These are phyloP conservation scores for Aspergillus biplanus DNA, from an alignment of 495 filamentous ascomycete genomes.

Conservation along the genomic window DNA sequence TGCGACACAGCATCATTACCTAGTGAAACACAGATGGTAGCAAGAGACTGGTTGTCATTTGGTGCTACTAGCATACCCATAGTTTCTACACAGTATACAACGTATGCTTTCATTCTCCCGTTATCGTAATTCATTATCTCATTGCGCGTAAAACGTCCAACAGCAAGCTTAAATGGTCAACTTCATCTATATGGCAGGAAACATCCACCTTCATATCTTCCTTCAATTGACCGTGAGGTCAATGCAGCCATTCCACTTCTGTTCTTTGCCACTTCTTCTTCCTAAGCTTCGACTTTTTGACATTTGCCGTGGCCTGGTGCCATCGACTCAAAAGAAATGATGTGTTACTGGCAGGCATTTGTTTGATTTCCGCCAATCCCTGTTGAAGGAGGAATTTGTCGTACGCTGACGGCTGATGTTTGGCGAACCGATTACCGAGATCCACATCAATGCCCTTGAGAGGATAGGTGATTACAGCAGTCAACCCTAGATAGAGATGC, in stretches of 20 bases:
- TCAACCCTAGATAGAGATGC: background rate
- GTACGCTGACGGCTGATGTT: background rate
- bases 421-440: background rate
- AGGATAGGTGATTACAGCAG: background rate
- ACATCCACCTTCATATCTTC: background rate
- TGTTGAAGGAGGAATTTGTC: background rate
- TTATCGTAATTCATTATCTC: too few species aligned
- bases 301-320: background rate
- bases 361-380: background rate
- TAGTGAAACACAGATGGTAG: too few species aligned
- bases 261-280: conserved; percentile 1
- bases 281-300: conserved; percentile 3
- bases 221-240: background rate
- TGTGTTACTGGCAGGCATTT: background rate
- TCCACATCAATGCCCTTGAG: background rate
- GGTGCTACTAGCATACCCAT: too few species aligned
- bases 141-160: too few species aligned
- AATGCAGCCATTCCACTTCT: background rate
- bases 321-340: background rate
- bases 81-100: too few species aligned
- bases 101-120: too few species aligned
- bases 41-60: too few species aligned
- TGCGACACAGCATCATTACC: too few species aligned
- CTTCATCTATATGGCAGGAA: too few species aligned
- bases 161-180: too few species aligned